Conservation (phyloP, 1,284 basidiomycete genomes). For the Ustilago loliicola region DNA sequence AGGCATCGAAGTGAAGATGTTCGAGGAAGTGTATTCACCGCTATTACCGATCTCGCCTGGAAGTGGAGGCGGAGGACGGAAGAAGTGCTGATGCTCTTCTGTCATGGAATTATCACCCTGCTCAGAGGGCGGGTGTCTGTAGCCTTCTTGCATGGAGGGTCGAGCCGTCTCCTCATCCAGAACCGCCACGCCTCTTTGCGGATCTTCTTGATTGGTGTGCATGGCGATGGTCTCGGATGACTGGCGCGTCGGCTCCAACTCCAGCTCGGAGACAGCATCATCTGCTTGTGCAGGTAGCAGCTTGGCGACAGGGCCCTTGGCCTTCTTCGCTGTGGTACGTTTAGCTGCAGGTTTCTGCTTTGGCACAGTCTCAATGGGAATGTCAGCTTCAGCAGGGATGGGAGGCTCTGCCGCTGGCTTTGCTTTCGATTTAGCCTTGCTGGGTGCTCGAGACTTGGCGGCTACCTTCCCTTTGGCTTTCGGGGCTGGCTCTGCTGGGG, state of each 20-base stretch:
- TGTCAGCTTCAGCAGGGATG: not conserved
- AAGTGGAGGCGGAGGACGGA: not conserved
- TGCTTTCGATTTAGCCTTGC: constrained; percentile 16
- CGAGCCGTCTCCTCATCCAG: not conserved
- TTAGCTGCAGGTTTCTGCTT: constrained; percentile 12
- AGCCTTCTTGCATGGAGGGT: not conserved
- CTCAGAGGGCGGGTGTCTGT: not conserved
- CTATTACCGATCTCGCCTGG: not conserved
- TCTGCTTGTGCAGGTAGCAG: constrained; percentile 27
- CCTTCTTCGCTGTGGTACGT: constrained; percentile 14
- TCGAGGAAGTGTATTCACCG: not conserved
- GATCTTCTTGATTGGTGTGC: not conserved
- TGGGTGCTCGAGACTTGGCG: constrained; percentile 17
- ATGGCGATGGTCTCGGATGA: not conserved
- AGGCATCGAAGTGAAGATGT: constrained; percentile 30
- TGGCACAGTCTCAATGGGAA: not conserved
- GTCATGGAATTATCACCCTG: not conserved
- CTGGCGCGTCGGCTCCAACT: constrained; percentile 22
- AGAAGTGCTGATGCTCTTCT: not conserved
- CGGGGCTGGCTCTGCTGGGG: not conserved
- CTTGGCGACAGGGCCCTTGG: constrained; percentile 28
- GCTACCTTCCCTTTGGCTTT: constrained; percentile 13
- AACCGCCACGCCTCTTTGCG: not conserved
- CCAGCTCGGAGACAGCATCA: constrained; percentile 35
- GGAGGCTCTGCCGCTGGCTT: not conserved